Conservation (phyloP, 208 protist genomes). For the Trypanosoma avium region DNA sequence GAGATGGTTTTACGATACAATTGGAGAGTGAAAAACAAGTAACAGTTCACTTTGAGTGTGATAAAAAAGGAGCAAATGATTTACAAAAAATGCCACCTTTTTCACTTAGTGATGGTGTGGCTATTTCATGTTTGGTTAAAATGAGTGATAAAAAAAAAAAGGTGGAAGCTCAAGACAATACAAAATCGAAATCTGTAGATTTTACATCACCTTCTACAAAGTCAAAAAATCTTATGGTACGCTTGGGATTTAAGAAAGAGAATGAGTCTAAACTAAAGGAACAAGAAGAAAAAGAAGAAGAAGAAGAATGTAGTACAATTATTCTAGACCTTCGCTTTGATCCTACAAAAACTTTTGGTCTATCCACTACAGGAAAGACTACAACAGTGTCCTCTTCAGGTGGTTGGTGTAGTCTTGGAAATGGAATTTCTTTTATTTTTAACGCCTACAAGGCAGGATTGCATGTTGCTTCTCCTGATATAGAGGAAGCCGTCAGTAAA, state of each 20-base stretch:
- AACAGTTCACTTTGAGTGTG: slow-evolving; percentile 14
- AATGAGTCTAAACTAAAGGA: not conserved
- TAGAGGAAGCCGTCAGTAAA: slow-evolving; percentile 33
- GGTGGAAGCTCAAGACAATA: not conserved
- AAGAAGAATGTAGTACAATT: slow-evolving; percentile 17
- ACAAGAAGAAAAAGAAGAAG: slow-evolving; percentile 2
- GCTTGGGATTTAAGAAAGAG: too few species aligned
- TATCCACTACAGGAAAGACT: slow-evolving; percentile 56
- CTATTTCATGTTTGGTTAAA: not conserved
- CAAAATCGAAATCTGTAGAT: not conserved
- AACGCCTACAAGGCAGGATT: slow-evolving; percentile 50
- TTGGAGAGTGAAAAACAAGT: slow-evolving; percentile 18
- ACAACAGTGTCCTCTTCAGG: slow-evolving; percentile 53
- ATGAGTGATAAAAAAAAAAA: not conserved
- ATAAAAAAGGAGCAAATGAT: not conserved
- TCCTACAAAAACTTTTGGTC: slow-evolving; percentile 44
- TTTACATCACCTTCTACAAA: slow-evolving; percentile 17
- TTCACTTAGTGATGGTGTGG: slow-evolving; percentile 6
- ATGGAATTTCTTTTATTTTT: slow-evolving; percentile 46
- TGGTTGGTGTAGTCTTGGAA: slow-evolving; percentile 29
- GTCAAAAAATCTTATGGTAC: slow-evolving; percentile 20
- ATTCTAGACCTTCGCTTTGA: slow-evolving; percentile 48
- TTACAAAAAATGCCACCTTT: slow-evolving; percentile 8
- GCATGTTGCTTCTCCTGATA: slow-evolving; percentile 27
- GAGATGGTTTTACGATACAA: slow-evolving; percentile 39